A percentile compares a stretch with the other conserved stretches of the same genome.
These are phyloP conservation scores for Scheffersomyces amazonensis DNA, from an alignment of 805 yeast genomes.

Conservation along the genomic window DNA sequence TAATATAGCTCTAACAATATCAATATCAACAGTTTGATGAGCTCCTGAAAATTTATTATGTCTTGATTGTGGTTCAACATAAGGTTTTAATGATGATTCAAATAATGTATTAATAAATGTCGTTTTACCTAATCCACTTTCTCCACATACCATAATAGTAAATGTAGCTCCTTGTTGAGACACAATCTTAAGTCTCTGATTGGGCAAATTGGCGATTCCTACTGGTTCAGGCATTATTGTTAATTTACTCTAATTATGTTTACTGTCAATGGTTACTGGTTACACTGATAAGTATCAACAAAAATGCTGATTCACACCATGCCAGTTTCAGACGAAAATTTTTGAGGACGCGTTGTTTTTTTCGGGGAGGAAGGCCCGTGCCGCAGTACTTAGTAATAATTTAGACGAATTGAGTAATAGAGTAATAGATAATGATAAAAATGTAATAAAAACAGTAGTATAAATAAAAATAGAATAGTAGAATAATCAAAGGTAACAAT, in stretches of 20 bases:
- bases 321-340: too few species aligned
- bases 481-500: too few species aligned
- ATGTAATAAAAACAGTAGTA: too few species aligned
- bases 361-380: too few species aligned
- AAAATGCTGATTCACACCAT: too few species aligned
- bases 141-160: conserved; percentile 87
- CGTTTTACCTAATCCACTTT: conserved; percentile 89
- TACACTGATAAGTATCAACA: too few species aligned
- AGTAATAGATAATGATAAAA: too few species aligned
- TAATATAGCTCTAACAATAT: conserved; percentile 72
- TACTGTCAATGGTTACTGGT: too few species aligned
- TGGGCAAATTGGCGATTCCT: conserved; percentile 72
- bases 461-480: too few species aligned
- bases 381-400: too few species aligned
- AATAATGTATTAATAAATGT: conserved; percentile 85
- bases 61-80: conserved; percentile 53
- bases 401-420: too few species aligned
- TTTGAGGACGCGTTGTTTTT: too few species aligned
- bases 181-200: conserved; percentile 76
- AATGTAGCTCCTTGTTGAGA: conserved; percentile 73
- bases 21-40: conserved; percentile 73
- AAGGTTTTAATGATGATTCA: conserved; percentile 66
- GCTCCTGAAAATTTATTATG: conserved; percentile 52
- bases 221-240: conserved; percentile 50
- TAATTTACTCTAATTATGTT: neutral